These are phyloP conservation scores for Mycena haematopus DNA, from an alignment of 768 basidiomycete genomes.

Conservation along the genomic window DNA sequence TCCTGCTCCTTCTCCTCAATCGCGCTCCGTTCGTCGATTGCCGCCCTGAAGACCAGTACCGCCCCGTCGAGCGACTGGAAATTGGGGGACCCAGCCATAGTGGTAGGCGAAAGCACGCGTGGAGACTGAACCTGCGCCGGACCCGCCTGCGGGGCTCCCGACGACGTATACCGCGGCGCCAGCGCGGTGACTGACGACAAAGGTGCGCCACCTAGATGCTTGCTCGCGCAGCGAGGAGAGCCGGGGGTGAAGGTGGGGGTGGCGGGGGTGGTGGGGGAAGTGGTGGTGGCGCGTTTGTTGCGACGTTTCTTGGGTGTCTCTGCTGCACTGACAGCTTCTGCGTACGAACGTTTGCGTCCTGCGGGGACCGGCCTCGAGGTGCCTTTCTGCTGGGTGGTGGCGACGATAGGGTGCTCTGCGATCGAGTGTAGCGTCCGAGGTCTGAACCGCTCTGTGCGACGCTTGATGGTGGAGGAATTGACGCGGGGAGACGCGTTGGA, in stretches of 20 bases:
- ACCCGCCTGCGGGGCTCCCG: slow-evolving; percentile 21
- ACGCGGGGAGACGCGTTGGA: slow-evolving; percentile 1
- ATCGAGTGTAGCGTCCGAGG: slow-evolving; percentile 7
- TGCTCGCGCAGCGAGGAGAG: slow-evolving; percentile 19
- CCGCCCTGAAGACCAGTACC: slow-evolving; percentile 3
- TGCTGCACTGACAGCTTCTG: background rate
- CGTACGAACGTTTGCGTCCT: slow-evolving; percentile 11
- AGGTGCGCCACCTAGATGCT: background rate
- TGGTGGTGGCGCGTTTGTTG: slow-evolving; percentile 13
- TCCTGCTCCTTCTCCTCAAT: background rate
- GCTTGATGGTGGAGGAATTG: slow-evolving; percentile 16
- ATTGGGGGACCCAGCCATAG: slow-evolving; percentile 22
- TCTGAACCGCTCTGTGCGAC: slow-evolving; percentile 16
- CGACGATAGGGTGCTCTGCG: background rate
- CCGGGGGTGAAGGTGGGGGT: slow-evolving; percentile 3
- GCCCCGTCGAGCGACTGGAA: slow-evolving; percentile 28
- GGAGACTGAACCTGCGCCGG: slow-evolving; percentile 26
- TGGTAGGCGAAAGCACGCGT: slow-evolving; percentile 15
- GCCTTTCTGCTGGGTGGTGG: background rate
- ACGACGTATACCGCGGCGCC: slow-evolving; percentile 19
- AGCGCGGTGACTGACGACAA: slow-evolving; percentile 3
- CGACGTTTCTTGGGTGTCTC: slow-evolving; percentile 1
- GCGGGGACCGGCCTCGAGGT: background rate
- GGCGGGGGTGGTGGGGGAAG: background rate
- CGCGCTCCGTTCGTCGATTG: background rate